These are phyloP conservation scores for Debaryomyces coudertii DNA, from an alignment of 1,139 yeast genomes.

Conservation along the genomic window DNA sequence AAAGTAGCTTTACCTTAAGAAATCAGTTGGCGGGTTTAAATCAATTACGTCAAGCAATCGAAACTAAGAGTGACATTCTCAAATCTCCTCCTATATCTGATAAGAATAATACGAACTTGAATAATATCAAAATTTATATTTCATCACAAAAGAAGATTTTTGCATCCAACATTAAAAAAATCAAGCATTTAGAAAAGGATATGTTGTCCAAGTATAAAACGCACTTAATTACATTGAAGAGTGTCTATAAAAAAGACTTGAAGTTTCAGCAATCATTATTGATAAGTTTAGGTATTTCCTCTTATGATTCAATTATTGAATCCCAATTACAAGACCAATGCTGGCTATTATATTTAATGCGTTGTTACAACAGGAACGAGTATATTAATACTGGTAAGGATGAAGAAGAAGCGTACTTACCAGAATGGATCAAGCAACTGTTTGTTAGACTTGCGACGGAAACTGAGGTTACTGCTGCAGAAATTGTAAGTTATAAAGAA, in stretches of 20 bases:
- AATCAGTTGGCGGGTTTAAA: conserved; percentile 63
- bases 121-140: conserved; percentile 39
- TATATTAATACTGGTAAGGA: conserved; percentile 28
- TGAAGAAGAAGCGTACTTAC: conserved; percentile 41
- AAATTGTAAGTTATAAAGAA: conserved; percentile 56
- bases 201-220: conserved; percentile 49
- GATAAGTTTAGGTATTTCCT: conserved; percentile 57
- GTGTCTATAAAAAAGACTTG: conserved; percentile 57
- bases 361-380: conserved; percentile 53
- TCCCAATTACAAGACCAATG: conserved; percentile 59
- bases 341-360: conserved; percentile 63
- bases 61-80: conserved; percentile 43
- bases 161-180: conserved; percentile 46
- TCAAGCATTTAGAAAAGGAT: conserved; percentile 55
- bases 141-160: conserved; percentile 52
- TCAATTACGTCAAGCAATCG: conserved; percentile 56
- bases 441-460: conserved; percentile 45
- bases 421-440: conserved; percentile 53
- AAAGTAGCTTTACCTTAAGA: conserved; percentile 46
- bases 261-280: conserved; percentile 58
- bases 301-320: conserved; percentile 54
- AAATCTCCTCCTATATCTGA: conserved; percentile 18
- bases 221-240: conserved; percentile 52
- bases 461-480: conserved; percentile 47
- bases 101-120: conserved; percentile 16